Evolutionary conservation across 225 moss, liverwort and hornwort species (phyloP).

Genomic region (Takakia lepidozioides): DNA sequence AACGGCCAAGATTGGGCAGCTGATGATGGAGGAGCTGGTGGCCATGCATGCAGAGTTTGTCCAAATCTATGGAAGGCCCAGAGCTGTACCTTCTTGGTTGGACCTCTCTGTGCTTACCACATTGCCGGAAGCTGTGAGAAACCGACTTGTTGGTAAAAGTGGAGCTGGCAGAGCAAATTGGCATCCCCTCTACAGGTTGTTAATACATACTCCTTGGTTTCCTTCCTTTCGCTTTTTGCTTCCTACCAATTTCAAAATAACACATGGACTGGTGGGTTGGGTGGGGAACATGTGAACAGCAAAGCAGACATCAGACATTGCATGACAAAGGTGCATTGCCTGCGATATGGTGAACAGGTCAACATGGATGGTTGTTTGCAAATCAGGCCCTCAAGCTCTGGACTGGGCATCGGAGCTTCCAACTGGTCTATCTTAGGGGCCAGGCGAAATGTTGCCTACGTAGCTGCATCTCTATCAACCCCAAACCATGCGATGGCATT

Average conservation of each 20-base stretch:
- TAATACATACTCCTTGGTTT: too few relatives aligned
- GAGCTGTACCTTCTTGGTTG: slow-evolving; percentile 57
- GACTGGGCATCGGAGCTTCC: slow-evolving; percentile 71
- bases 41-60: slow-evolving; percentile 56
- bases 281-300: slow-evolving; percentile 37
- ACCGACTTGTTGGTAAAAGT: slow-evolving; percentile 24
- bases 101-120: slow-evolving; percentile 28
- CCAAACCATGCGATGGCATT: slow-evolving; percentile 52
- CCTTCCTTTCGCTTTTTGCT: too few relatives aligned
- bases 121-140: slow-evolving; percentile 20
- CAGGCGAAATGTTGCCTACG: slow-evolving; percentile 55
- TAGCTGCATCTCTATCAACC: slow-evolving; percentile 37
- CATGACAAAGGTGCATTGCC: slow-evolving; percentile 53
- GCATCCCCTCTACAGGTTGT: slow-evolving; percentile 90
- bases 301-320: slow-evolving; percentile 68
- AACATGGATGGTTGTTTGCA: slow-evolving; percentile 60
- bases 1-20: slow-evolving; percentile 78
- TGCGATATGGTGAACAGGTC: slow-evolving; percentile 71
- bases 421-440: slow-evolving; percentile 74
- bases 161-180: slow-evolving; percentile 51
- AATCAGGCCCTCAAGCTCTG: slow-evolving; percentile 80
- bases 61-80: slow-evolving; percentile 40
- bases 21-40: slow-evolving; percentile 98
- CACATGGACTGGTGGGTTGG: too few relatives aligned
- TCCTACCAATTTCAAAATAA: too few relatives aligned